Evolutionary conservation across 345 rosid genomes (phyloP), one percentile per base, ranked within the genome.

Genomic region (Brassica nigra): DNA sequence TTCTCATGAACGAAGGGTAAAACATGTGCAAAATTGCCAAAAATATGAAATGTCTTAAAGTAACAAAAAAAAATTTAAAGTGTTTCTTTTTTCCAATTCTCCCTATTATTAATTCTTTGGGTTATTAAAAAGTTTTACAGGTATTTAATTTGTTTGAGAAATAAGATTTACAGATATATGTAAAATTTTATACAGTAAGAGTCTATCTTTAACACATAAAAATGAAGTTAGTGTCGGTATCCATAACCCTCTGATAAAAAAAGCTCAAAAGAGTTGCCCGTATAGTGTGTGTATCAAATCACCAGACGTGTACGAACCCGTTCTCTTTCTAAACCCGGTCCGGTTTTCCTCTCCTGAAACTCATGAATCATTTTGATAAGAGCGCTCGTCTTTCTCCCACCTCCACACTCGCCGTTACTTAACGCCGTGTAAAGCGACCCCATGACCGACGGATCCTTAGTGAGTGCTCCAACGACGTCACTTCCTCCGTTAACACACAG

Each of bases 351-450:
- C 76, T 92, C 97, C 15, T 76, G 82, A 78, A 87, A 92, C 74
- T 89, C 88, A 23, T 90, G 98, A 8, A 90, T 93, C 75, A 90
- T 57, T 83, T 85, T 84, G 36, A 92, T 88, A 27, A 92, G 89
- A 42, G 90, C 78, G 70, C 89, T 76, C 14, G 95, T 91, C 71
- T 90, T 92, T 87, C 83, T 94, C 88, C 93, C 85, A 52, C 88
- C 86, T 42, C 90, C 86, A 70, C 89, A 73, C 1, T 90, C 86
- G 76, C 98, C 97, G 79, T 90, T 89, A 39, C 85, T 78, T 61
- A 90, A 83, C 76, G 62, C 78, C 79, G 93, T 87, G 83, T 92
- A 92, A 67, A 92, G 85, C 1, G 93, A 85, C 63, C 77, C 86
- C 91, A 89, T 90, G 0, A 92, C 80, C 33, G 92, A 79, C 75